phyloP scores from a whole-genome alignment of 2,329 filamentous ascomycete species.

The Claviceps sp. region DNA sequence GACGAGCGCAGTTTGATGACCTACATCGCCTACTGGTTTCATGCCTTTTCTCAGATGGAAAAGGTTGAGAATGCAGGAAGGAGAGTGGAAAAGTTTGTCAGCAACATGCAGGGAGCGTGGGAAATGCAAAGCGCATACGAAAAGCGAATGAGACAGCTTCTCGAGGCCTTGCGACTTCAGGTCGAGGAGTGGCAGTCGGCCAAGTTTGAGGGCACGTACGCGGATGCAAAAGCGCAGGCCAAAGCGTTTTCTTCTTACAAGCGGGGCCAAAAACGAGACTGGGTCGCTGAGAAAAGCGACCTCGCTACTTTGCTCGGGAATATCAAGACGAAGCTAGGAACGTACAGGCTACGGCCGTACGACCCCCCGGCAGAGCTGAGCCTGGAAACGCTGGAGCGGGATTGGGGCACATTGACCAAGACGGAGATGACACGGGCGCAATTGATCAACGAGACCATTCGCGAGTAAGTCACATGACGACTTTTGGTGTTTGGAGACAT shows the following conservation, averaged over 20 bases:
- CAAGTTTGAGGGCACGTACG: conserved; percentile 81
- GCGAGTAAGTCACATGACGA: conserved; percentile 51
- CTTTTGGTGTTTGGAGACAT: not conserved
- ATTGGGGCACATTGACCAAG: conserved; percentile 69
- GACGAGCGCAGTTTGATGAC: conserved; percentile 98
- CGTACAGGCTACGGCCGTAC: conserved; percentile 82
- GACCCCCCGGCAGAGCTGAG: conserved; percentile 76
- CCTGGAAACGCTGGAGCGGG: conserved; percentile 66
- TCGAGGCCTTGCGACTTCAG: conserved; percentile 62
- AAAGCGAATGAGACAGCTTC: conserved; percentile 71
- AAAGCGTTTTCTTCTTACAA: conserved; percentile 80
- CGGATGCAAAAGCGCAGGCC: conserved; percentile 80
- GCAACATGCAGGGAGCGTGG: conserved; percentile 98
- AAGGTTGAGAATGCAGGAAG: conserved; percentile 94
- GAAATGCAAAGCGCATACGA: conserved; percentile 98
- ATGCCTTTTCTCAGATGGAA: conserved; percentile 98
- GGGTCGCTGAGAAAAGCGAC: conserved; percentile 97
- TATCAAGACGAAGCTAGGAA: conserved; percentile 97
- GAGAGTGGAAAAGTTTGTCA: conserved; percentile 94
- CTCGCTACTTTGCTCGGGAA: conserved; percentile 86
- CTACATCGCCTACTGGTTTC: conserved; percentile 99
- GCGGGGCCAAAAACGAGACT: conserved; percentile 75
- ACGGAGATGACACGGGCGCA: conserved; percentile 82
- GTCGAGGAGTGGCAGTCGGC: conserved; percentile 64
- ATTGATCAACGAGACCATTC: conserved; percentile 93